Evolutionary conservation across 192 early-diverging fungal genomes (phyloP).

Genomic region (Backusella luteola): DNA sequence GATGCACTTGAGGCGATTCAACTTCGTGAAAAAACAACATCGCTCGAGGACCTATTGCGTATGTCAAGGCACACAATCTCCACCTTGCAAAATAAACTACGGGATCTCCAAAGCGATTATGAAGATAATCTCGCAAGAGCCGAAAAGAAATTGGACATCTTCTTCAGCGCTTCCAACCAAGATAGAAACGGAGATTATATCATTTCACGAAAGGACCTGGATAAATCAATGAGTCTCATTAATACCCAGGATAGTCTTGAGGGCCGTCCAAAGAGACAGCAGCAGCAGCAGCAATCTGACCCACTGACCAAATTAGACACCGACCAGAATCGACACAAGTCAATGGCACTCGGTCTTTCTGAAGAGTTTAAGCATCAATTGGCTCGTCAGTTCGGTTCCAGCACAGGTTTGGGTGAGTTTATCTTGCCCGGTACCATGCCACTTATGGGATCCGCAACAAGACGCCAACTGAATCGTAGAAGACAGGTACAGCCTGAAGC

Average conservation of each 20-base stretch:
- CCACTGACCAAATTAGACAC: neutral
- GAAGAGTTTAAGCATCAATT: constrained; percentile 34
- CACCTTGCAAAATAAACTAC: constrained; percentile 67
- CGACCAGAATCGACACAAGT: constrained; percentile 4
- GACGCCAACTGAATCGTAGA: constrained; percentile 1
- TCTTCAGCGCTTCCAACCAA: constrained; percentile 14
- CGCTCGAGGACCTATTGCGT: constrained; percentile 52
- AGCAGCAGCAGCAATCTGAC: neutral
- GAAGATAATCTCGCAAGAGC: constrained; percentile 54
- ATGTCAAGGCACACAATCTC: constrained; percentile 76
- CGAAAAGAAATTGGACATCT: constrained; percentile 16
- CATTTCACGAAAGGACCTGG: constrained; percentile 10
- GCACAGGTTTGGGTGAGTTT: constrained; percentile 30
- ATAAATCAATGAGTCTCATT: constrained; percentile 25
- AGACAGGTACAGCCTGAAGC: neutral
- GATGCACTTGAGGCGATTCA: constrained; percentile 38
- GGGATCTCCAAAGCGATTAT: constrained; percentile 66
- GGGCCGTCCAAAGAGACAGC: neutral
- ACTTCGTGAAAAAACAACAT: constrained; percentile 49
- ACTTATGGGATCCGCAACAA: constrained; percentile 19
- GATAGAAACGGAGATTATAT: constrained; percentile 30
- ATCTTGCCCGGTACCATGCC: constrained; percentile 30
- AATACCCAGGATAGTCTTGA: constrained; percentile 35
- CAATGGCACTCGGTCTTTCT: constrained; percentile 30
- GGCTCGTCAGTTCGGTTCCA: constrained; percentile 33